Conservation (phyloP, 495 filamentous ascomycete species). For the Lichenothelia convexa region DNA sequence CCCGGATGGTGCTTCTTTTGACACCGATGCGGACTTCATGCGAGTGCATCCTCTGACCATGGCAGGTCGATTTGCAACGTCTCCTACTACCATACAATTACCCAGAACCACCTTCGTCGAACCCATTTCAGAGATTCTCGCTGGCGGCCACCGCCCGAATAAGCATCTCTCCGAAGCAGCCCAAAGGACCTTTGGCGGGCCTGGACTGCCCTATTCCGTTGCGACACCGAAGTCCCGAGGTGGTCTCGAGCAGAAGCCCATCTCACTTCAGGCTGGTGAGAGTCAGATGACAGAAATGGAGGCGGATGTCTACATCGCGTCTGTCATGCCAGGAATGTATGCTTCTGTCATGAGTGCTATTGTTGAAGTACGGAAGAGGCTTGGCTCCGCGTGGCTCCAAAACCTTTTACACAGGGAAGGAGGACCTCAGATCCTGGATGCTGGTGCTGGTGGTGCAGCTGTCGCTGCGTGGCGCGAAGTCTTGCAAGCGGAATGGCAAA, state of each 20-base stretch:
- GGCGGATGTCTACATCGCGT: constrained; percentile 64
- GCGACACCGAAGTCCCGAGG: constrained; percentile 31
- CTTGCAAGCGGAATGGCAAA: constrained; percentile 60
- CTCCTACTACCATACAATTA: constrained; percentile 51
- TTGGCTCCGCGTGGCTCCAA: constrained; percentile 65
- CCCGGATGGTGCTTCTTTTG: constrained; percentile 15
- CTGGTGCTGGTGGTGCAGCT: constrained; percentile 68
- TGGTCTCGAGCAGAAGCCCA: constrained; percentile 42
- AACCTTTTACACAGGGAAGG: constrained; percentile 43
- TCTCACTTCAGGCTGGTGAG: constrained; percentile 52
- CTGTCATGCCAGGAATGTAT: constrained; percentile 65
- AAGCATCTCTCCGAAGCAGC: constrained; percentile 58
- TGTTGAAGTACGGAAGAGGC: constrained; percentile 67
- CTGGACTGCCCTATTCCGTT: constrained; percentile 52
- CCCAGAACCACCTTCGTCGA: constrained; percentile 47
- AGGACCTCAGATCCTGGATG: constrained; percentile 71
- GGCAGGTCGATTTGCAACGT: constrained; percentile 41
- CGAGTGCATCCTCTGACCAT: constrained; percentile 43
- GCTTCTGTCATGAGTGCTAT: constrained; percentile 53
- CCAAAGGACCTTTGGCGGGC: constrained; percentile 53
- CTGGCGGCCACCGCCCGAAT: constrained; percentile 33
- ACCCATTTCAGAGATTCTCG: constrained; percentile 46
- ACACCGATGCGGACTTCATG: constrained; percentile 16
- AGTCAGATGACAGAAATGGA: constrained; percentile 66
- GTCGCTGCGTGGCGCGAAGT: constrained; percentile 73